These are phyloP conservation scores for Fusarium penzigii DNA, from an alignment of 2,329 filamentous ascomycete genomes.

Conservation along the genomic window DNA sequence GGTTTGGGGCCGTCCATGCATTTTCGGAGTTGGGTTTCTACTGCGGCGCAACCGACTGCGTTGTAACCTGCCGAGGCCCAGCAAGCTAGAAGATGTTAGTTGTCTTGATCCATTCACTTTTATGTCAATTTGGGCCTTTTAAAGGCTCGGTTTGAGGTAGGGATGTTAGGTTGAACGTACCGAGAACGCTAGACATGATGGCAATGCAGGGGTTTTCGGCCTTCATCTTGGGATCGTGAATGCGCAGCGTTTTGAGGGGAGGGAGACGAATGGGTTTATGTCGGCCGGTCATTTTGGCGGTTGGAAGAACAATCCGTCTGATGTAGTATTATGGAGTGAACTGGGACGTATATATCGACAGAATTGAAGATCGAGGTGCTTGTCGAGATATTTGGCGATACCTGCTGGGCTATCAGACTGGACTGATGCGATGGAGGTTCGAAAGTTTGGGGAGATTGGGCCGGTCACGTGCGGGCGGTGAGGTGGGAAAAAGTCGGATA, in stretches of 20 bases:
- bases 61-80: constrained; percentile 80
- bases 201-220: constrained; percentile 54
- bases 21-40: constrained; percentile 61
- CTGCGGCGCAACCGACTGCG: constrained; percentile 56
- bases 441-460: too few relatives aligned
- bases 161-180: constrained; percentile 37
- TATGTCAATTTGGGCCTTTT: too few relatives aligned
- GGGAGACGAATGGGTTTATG: constrained; percentile 59
- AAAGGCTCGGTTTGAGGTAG: background rate
- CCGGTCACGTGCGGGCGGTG: too few relatives aligned
- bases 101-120: background rate
- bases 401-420: too few relatives aligned
- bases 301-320: background rate
- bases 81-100: constrained; percentile 57
- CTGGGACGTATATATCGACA: too few relatives aligned
- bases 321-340: too few relatives aligned
- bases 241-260: constrained; percentile 55
- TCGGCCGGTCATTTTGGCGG: constrained; percentile 42
- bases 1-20: constrained; percentile 80
- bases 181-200: constrained; percentile 59
- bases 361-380: too few relatives aligned
- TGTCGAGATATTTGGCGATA: too few relatives aligned
- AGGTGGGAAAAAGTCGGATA: too few relatives aligned
- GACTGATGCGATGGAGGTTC: too few relatives aligned
- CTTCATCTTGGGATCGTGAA: constrained; percentile 53